Conservation (phyloP, 2,329 filamentous ascomycete species). For the Cryphonectria radicalis region DNA sequence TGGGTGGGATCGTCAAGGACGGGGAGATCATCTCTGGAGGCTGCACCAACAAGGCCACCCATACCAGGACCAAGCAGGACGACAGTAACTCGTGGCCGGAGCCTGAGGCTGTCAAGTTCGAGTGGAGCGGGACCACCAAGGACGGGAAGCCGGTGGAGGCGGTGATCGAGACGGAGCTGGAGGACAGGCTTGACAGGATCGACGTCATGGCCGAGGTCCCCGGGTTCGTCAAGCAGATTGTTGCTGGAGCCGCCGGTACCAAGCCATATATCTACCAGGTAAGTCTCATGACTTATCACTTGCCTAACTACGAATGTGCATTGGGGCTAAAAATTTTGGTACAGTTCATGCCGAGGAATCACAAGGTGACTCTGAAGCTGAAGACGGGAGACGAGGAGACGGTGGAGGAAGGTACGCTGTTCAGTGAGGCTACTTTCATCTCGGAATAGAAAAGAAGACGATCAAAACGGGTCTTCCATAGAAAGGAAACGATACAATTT, state of each 20-base stretch:
- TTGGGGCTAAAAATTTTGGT: conserved; percentile 33
- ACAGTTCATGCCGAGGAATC: conserved; percentile 71
- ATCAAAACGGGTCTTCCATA: not conserved
- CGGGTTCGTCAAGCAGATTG: conserved; percentile 92
- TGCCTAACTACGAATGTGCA: not conserved
- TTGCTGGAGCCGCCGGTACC: conserved; percentile 84
- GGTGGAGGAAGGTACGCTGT: conserved; percentile 77
- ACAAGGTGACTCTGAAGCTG: conserved; percentile 74
- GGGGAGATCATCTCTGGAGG: conserved; percentile 79
- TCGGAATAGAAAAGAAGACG: conserved; percentile 52
- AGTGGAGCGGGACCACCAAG: conserved; percentile 78
- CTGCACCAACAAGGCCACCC: conserved; percentile 65
- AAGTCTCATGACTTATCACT: conserved; percentile 36
- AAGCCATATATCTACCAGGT: conserved; percentile 99
- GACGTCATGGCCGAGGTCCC: conserved; percentile 98
- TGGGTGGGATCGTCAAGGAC: conserved; percentile 82
- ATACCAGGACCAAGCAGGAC: conserved; percentile 73
- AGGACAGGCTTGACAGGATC: conserved; percentile 75
- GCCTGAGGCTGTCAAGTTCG: conserved; percentile 73
- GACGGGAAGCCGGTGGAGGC: conserved; percentile 76
- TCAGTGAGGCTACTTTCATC: conserved; percentile 96
- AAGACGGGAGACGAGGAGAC: conserved; percentile 81
- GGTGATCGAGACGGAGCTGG: conserved; percentile 70
- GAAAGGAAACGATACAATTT: not conserved
- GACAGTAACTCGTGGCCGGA: conserved; percentile 86